These are phyloP conservation scores for Termitomyces sp. DNA, from an alignment of 768 basidiomycete genomes.

Conservation along the genomic window DNA sequence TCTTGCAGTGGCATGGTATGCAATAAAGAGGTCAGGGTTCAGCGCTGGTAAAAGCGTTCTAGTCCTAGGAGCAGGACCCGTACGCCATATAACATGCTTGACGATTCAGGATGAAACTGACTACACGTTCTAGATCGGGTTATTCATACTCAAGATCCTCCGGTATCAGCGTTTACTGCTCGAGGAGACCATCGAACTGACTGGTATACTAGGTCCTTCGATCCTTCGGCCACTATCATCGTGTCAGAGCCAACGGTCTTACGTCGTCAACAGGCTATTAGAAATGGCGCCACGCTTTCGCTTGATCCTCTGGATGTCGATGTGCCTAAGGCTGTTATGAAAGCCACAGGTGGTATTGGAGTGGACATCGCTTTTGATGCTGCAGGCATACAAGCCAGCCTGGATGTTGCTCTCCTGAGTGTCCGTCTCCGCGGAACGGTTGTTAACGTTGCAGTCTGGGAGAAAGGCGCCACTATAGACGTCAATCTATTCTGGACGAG, in stretches of 20 bases:
- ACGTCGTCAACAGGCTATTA: slow-evolving; percentile 29
- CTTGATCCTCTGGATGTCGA: slow-evolving; percentile 27
- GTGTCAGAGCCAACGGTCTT: slow-evolving; percentile 34
- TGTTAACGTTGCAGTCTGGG: slow-evolving; percentile 40
- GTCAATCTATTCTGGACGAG: slow-evolving; percentile 29
- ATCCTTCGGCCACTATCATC: slow-evolving; percentile 22
- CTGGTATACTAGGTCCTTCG: slow-evolving; percentile 18
- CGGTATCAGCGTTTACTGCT: slow-evolving; percentile 13
- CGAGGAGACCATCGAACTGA: neutral
- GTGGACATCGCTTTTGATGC: slow-evolving; percentile 44
- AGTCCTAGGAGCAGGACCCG: slow-evolving; percentile 39
- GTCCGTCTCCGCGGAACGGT: slow-evolving; percentile 32
- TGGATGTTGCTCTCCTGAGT: slow-evolving; percentile 29
- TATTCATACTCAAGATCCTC: slow-evolving; percentile 33
- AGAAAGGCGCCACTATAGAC: slow-evolving; percentile 24
- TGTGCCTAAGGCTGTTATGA: slow-evolving; percentile 19
- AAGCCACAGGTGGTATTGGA: slow-evolving; percentile 25
- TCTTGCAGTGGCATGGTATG: slow-evolving; percentile 39
- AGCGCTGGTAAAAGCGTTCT: slow-evolving; percentile 31
- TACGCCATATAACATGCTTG: slow-evolving; percentile 15
- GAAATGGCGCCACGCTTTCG: slow-evolving; percentile 31
- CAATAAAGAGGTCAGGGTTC: slow-evolving; percentile 34
- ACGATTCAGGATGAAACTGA: neutral
- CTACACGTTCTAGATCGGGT: slow-evolving; percentile 24
- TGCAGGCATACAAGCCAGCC: slow-evolving; percentile 32